Evolutionary conservation across 768 basidiomycete species (phyloP).

Genomic region (Psilocybe subaeruginosa): DNA sequence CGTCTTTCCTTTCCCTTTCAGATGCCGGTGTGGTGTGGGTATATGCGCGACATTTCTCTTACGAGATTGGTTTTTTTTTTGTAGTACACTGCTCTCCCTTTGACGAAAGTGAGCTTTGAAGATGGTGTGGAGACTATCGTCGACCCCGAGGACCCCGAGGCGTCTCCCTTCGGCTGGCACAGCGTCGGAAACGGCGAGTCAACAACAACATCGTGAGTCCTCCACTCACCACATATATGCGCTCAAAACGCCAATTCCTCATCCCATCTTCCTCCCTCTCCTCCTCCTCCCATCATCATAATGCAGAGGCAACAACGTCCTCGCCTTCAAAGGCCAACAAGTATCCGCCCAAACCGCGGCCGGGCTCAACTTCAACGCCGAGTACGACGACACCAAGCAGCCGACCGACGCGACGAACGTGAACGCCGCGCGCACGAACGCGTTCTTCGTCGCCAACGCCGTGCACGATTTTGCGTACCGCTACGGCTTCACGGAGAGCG

Average conservation of each 20-base stretch:
- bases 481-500: slow-evolving; percentile 57
- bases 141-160: slow-evolving; percentile 50
- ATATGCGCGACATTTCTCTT: too few species aligned
- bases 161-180: slow-evolving; percentile 60
- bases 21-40: too few species aligned
- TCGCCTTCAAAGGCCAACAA: slow-evolving; percentile 30
- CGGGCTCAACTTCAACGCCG: slow-evolving; percentile 38
- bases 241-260: background rate
- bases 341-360: slow-evolving; percentile 8
- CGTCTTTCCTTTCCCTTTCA: background rate
- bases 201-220: slow-evolving; percentile 13
- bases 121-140: slow-evolving; percentile 49
- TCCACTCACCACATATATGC: background rate
- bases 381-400: slow-evolving; percentile 28
- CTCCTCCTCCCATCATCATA: background rate
- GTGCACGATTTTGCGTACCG: slow-evolving; percentile 47
- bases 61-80: too few species aligned
- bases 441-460: slow-evolving; percentile 59
- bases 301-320: slow-evolving; percentile 39
- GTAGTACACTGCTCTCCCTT: slow-evolving; percentile 48
- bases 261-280: too few species aligned
- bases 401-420: slow-evolving; percentile 45
- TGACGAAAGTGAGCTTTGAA: slow-evolving; percentile 48
- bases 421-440: slow-evolving; percentile 52
- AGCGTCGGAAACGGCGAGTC: slow-evolving; percentile 13